A percentile compares a stretch with the other conserved stretches of the same genome.
phyloP scores from a whole-genome alignment of 305 asterid species.

The Fraxinus nigra region DNA sequence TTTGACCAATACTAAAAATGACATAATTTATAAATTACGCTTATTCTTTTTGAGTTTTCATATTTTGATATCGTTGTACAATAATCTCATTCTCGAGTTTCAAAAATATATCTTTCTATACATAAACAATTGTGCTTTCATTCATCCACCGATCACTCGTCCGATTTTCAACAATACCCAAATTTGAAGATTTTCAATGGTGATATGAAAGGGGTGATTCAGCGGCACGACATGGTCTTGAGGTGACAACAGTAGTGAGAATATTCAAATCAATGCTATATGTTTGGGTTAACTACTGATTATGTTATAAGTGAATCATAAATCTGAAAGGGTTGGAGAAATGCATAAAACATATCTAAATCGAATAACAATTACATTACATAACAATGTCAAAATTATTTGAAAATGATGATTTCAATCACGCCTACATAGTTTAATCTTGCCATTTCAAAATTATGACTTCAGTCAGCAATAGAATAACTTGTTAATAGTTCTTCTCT shows the following conservation, averaged over 20 bases:
- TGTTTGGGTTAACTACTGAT: background rate
- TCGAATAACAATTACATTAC: background rate
- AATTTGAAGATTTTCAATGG: too few relatives aligned
- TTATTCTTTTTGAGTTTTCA: too few relatives aligned
- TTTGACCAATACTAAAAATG: too few relatives aligned
- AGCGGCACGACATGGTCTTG: background rate
- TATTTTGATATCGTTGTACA: too few relatives aligned
- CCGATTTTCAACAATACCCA: too few relatives aligned
- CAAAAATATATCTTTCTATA: too few relatives aligned
- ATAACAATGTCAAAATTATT: background rate
- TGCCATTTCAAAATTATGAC: background rate
- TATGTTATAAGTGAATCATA: background rate
- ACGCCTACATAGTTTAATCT: background rate
- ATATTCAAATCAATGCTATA: background rate
- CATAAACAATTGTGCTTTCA: too few relatives aligned
- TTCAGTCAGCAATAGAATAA: background rate
- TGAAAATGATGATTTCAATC: background rate
- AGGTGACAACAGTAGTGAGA: background rate
- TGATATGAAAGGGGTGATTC: background rate
- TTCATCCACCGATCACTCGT: too few relatives aligned
- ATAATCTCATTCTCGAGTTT: too few relatives aligned
- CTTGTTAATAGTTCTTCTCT: background rate
- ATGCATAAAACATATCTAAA: background rate
- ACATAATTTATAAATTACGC: too few relatives aligned
- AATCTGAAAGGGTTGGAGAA: background rate